A percentile compares a stretch with the other conserved stretches of the same genome.
Evolutionary conservation across 768 basidiomycete species (phyloP).

Genomic region (Phaeotremella skinneri): DNA sequence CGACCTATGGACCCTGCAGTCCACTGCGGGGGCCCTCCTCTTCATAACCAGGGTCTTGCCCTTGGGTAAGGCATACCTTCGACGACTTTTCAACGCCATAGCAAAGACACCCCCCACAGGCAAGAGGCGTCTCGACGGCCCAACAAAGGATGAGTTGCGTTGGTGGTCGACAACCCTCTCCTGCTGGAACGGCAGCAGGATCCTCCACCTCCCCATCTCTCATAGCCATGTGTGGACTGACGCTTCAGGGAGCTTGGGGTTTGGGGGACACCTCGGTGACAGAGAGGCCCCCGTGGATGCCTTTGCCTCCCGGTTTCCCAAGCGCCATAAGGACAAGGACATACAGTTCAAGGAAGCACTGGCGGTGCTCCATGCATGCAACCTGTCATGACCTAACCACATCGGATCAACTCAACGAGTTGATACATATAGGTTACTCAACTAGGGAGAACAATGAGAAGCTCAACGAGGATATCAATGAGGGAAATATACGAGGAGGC

Average conservation of each 20-base stretch:
- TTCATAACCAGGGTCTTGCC: constrained; percentile 53
- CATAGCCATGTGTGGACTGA: constrained; percentile 46
- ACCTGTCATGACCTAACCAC: no score
- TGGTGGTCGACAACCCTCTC: constrained; percentile 50
- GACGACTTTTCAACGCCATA: constrained; percentile 39
- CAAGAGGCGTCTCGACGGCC: constrained; percentile 37
- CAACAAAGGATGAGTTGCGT: constrained; percentile 35
- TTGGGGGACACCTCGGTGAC: constrained; percentile 32
- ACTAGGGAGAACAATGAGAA: no score
- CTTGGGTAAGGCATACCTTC: constrained; percentile 42
- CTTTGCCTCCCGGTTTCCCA: constrained; percentile 43
- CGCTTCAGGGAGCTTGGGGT: constrained; percentile 50
- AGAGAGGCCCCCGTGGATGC: constrained; percentile 13
- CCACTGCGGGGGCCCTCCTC: constrained; percentile 51
- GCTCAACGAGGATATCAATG: no score
- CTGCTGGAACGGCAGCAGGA: constrained; percentile 49
- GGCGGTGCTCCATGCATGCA: constrained; percentile 49
- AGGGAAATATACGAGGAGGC: no score
- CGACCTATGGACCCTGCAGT: constrained; percentile 47
- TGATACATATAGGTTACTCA: no score
- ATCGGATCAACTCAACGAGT: no score
- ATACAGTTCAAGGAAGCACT: constrained; percentile 53
- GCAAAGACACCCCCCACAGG: constrained; percentile 29
- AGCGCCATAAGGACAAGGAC: constrained; percentile 34
- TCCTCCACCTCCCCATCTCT: constrained; percentile 12